Base-by-base conservation (phyloP, 2,329 filamentous ascomycete genomes). In the Pyricularia sp. region DNA sequence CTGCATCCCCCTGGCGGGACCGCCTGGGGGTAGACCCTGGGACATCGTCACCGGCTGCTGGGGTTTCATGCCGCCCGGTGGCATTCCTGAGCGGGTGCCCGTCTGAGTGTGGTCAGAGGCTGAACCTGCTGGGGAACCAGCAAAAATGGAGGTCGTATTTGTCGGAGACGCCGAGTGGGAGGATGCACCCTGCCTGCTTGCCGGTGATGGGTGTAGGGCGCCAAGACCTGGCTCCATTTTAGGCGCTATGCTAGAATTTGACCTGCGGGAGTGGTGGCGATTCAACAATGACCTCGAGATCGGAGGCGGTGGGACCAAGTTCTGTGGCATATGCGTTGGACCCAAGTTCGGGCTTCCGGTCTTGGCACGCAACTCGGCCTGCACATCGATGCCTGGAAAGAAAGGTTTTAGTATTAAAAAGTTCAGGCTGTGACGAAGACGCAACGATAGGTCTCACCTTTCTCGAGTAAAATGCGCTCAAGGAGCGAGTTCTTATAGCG, bases 401-500 rank as follows among this genome's bases (percentile, higher is more conserved):
- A n/a, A n/a, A n/a, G n/a, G n/a, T n/a, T n/a, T n/a, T n/a, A n/a
- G n/a, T n/a, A n/a, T n/a, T n/a, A n/a, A n/a, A n/a, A n/a, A n/a
- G n/a, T n/a, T n/a, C 63, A 65, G 31, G 17, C 11, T 5, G 23
- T 11, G n/a, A 67, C 7, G 26, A 64, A 23, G 59, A n/a, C n/a
- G 20, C 14, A 50, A 7, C 4, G 31, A 42, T 31, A 25, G 10
- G 42, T 55, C 71, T 55, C 81, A 95, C 93, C 94, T 85, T 98
- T 98, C 81, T 99, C 95, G 55, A 99, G 86, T 68, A 99, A 86
- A 76, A 99, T 97, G 70, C 95, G 89, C 81, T 99, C 95, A 50
- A 99, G 86, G 66, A 98, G 84, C 59, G 95, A 98, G 79, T 98
- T 99, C 83, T 98, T 98, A 80, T 98, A 99, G 70, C 95, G 91